These are phyloP conservation scores for Kwoniella sp. DNA, from an alignment of 768 basidiomycete genomes.

Conservation along the genomic window DNA sequence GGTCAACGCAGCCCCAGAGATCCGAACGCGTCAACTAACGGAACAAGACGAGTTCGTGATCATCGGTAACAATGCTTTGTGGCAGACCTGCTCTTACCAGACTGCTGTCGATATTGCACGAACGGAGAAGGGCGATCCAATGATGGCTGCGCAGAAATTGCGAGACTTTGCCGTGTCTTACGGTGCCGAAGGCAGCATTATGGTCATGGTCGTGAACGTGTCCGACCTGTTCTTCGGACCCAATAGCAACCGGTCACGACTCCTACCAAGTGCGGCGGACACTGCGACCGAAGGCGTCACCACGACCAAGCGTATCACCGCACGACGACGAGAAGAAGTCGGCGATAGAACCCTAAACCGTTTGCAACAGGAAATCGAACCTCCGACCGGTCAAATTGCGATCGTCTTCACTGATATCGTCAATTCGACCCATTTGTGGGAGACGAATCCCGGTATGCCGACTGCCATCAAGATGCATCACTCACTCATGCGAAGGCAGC, in stretches of 20 bases:
- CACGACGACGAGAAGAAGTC: slow-evolving; percentile 49
- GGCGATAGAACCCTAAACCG: slow-evolving; percentile 57
- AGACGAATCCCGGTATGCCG: slow-evolving; percentile 91
- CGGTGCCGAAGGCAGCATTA: slow-evolving; percentile 86
- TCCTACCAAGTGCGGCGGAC: slow-evolving; percentile 2
- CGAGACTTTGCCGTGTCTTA: slow-evolving; percentile 96
- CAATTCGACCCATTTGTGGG: slow-evolving; percentile 96
- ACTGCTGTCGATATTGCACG: slow-evolving; percentile 95
- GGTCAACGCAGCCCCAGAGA: slow-evolving; percentile 84
- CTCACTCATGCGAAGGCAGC: slow-evolving; percentile 74
- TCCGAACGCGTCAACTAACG: slow-evolving; percentile 68
- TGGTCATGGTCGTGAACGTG: slow-evolving; percentile 96
- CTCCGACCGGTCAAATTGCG: slow-evolving; percentile 83
- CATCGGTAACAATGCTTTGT: slow-evolving; percentile 86
- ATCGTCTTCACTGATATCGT: slow-evolving; percentile 97
- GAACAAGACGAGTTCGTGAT: slow-evolving; percentile 95
- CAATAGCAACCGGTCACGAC: slow-evolving; percentile 57
- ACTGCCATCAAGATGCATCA: slow-evolving; percentile 92
- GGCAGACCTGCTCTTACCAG: slow-evolving; percentile 92
- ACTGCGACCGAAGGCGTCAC: slow-evolving; percentile 59
- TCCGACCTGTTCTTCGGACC: slow-evolving; percentile 68
- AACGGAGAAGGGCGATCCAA: slow-evolving; percentile 69
- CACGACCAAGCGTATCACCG: slow-evolving; percentile 33
- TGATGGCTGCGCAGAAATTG: slow-evolving; percentile 94
- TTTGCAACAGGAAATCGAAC: slow-evolving; percentile 74